A percentile compares a stretch with the other conserved stretches of the same genome.
Conservation (phyloP, 2,329 filamentous ascomycete species). For the Neofusicoccum parvum region DNA sequence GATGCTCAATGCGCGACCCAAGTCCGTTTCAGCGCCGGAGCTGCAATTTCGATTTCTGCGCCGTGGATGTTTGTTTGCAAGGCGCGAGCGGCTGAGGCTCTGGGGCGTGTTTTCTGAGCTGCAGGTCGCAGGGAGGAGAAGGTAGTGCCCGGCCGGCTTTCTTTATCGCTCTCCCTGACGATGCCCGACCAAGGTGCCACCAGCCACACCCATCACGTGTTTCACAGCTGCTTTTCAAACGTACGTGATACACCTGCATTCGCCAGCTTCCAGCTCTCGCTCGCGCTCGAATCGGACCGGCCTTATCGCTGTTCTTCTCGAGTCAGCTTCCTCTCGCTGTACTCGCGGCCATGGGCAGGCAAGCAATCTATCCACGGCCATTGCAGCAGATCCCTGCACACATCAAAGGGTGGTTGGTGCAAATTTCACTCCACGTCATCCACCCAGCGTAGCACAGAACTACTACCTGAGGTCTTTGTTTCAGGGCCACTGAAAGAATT, state of each 20-base stretch:
- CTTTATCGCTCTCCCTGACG: conserved; percentile 1
- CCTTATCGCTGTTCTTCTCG: not conserved
- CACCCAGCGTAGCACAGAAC: not conserved
- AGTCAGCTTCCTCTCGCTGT: not conserved
- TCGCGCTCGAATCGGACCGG: not conserved
- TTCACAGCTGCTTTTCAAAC: not conserved
- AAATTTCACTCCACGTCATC: too few relatives aligned
- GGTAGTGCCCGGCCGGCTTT: not conserved
- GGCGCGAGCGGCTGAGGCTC: not conserved
- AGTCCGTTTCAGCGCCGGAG: not conserved
- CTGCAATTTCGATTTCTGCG: not conserved
- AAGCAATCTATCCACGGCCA: too few relatives aligned
- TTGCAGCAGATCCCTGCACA: not conserved
- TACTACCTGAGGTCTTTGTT: not conserved
- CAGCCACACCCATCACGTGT: conserved; percentile 16
- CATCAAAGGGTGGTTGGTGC: too few relatives aligned
- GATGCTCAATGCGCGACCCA: conserved; percentile 10
- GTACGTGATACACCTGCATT: not conserved
- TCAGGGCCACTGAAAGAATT: not conserved
- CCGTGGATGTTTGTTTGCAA: not conserved
- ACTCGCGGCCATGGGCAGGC: not conserved
- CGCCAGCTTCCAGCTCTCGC: not conserved
- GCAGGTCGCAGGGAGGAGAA: not conserved
- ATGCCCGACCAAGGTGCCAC: too few relatives aligned
- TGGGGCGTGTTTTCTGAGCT: not conserved